Percentiles rank a stretch among this genome's conserved stretches.
Evolutionary conservation across 139 green algal species (phyloP).

Genomic region (Zygnema circumcarinatum): DNA sequence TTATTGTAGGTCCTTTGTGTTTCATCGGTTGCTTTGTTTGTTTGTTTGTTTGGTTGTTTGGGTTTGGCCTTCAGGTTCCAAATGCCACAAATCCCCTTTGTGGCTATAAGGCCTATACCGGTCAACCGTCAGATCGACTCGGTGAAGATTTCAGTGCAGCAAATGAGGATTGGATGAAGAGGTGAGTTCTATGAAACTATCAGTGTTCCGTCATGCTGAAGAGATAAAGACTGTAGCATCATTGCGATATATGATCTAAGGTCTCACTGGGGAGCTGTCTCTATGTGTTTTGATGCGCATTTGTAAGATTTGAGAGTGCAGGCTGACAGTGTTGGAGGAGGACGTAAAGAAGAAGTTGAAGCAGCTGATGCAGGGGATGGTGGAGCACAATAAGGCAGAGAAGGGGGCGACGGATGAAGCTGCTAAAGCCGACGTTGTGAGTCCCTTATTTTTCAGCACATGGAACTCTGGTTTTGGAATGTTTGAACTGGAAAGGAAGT

Average conservation of each 20-base stretch:
- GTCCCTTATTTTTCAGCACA: background rate
- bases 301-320: constrained; percentile 1
- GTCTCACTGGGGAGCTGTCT: background rate
- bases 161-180: constrained; percentile 53
- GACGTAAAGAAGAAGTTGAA: constrained; percentile 39
- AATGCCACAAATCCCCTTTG: constrained; percentile 59
- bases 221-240: no score
- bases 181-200: constrained; percentile 10
- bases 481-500: background rate
- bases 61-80: constrained; percentile 11
- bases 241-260: background rate
- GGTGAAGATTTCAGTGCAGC: constrained; percentile 53
- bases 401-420: constrained; percentile 26
- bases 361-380: constrained; percentile 1
- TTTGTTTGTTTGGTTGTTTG: no score
- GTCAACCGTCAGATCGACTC: constrained; percentile 57
- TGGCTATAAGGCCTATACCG: constrained; percentile 60
- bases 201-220: no score
- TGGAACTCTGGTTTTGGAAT: background rate
- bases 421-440: constrained; percentile 44
- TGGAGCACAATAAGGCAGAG: constrained; percentile 21
- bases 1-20: no score
- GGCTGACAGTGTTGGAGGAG: constrained; percentile 49
- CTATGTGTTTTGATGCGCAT: background rate
- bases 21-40: no score